Evolutionary conservation across 2,329 filamentous ascomycete species (phyloP).

Genomic region (Lachnellula subtilissima): DNA sequence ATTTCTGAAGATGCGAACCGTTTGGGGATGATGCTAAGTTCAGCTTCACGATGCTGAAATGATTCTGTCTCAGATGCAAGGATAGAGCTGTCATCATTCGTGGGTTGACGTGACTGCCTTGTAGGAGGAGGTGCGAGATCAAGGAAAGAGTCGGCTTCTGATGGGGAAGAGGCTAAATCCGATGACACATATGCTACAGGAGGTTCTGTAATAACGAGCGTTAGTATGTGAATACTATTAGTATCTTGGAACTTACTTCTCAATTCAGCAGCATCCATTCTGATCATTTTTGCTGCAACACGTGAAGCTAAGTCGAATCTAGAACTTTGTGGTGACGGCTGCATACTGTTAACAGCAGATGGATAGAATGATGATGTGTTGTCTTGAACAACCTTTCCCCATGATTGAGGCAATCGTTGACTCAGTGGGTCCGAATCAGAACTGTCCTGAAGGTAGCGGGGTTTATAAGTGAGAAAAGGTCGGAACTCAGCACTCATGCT

Average conservation of each 20-base stretch:
- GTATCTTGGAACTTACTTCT: constrained; percentile 4
- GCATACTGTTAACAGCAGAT: constrained; percentile 18
- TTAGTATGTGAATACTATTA: background rate
- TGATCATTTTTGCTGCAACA: constrained; percentile 7
- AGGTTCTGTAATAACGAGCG: background rate
- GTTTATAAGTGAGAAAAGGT: constrained; percentile 7
- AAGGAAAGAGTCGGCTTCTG: constrained; percentile 12
- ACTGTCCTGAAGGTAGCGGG: constrained; percentile 16
- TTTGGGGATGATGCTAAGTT: constrained; percentile 21
- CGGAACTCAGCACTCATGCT: constrained; percentile 13
- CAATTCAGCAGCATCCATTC: background rate
- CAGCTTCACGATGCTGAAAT: constrained; percentile 25
- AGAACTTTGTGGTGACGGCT: constrained; percentile 22
- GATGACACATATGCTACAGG: background rate
- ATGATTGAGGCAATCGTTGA: constrained; percentile 20
- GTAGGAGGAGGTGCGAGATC: constrained; percentile 13
- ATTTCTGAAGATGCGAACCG: constrained; percentile 21
- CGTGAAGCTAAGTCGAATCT: constrained; percentile 17
- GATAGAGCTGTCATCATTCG: constrained; percentile 23
- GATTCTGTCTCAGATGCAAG: constrained; percentile 27
- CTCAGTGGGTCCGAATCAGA: constrained; percentile 21
- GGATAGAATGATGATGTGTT: constrained; percentile 23
- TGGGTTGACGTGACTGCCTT: constrained; percentile 9
- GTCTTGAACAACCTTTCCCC: constrained; percentile 17
- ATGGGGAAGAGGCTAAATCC: constrained; percentile 2